Evolutionary conservation across 257 asterid genomes (phyloP), one percentile per base, ranked within the genome.

Genomic region (Marsdenia floribunda): DNA sequence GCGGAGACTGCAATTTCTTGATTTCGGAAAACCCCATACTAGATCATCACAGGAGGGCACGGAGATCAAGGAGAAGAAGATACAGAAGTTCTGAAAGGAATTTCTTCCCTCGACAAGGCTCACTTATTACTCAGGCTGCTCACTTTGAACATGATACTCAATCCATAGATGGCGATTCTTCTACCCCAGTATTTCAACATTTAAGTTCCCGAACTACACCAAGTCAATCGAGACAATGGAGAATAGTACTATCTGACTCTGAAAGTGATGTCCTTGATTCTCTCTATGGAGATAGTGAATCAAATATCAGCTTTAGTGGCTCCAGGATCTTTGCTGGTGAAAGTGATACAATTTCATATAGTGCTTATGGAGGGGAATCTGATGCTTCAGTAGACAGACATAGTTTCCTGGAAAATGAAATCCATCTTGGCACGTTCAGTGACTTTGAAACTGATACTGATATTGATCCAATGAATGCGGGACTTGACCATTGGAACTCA

Each of bases 401-500:
- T 73, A 88, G 90, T 85, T 64, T 86, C 71, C 49, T 87, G 80
- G 96, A 77, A 64, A 80, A 83, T 73, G 92, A 85, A 40, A 82
- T 70, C 61, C 83, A 71, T 75, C 79, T 80, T 37, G 84, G 73
- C 83, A 87, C 83, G 78, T 90, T 77, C 71, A 86, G 92, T 80
- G 96, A 83, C 50, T 68, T 74, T 16, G 97, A 92, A 42, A 85
- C 88, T 81, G 97, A 89, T 77, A 87, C 86, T 53, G 98, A 92
- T 84, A 90, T 94, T 61, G 97, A 94, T 75, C 99, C 99, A 57
- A 94, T 92, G 99, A 86, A 89, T 78, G 96, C 96, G 0, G 99
- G 97, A 49, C 78, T 83, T 35, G 86, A 83, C 82, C 90, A 71
- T 2, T 92, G 96, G 96, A 83, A 88, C 82, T 87, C 89, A 0